Conservation (phyloP, 140 eudicot species). For the Ambrosia hybrid region DNA sequence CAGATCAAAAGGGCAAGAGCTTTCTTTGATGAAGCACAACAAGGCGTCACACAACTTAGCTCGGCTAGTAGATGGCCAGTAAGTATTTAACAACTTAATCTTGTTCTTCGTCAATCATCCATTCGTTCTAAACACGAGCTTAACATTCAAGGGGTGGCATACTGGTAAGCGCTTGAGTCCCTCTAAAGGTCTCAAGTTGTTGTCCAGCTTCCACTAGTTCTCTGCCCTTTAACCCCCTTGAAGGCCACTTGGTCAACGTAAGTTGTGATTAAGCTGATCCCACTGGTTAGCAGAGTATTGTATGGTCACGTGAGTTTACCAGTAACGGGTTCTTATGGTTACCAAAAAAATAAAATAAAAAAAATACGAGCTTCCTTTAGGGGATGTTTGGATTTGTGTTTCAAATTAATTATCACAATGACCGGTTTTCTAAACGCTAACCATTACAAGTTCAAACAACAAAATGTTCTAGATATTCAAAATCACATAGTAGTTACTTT, state of each 20-base stretch:
- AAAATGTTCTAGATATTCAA: not conserved
- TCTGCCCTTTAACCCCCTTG: not conserved
- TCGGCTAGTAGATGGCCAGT: conserved; percentile 99
- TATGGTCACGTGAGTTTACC: too few relatives aligned
- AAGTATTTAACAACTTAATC: conserved; percentile 33
- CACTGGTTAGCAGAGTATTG: too few relatives aligned
- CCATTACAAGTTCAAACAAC: conserved; percentile 6
- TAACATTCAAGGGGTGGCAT: too few relatives aligned
- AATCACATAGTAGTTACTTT: not conserved
- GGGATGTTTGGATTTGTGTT: conserved; percentile 5
- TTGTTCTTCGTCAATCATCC: not conserved
- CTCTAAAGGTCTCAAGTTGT: not conserved
- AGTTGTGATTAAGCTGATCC: not conserved
- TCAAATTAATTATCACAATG: not conserved
- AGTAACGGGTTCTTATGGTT: too few relatives aligned
- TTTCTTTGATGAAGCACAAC: conserved; percentile 91
- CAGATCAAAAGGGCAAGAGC: conserved; percentile 91
- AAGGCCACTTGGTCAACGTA: not conserved
- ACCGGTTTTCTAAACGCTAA: not conserved
- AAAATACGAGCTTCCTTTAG: too few relatives aligned
- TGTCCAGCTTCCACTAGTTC: not conserved
- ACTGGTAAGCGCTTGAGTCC: not conserved
- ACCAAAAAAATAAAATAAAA: too few relatives aligned
- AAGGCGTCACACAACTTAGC: conserved; percentile 84
- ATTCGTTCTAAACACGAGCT: not conserved